Evolutionary conservation across 1,139 yeast genomes (phyloP), one percentile per base, ranked within the genome.

Genomic region (Saccharomyces hybrid): DNA sequence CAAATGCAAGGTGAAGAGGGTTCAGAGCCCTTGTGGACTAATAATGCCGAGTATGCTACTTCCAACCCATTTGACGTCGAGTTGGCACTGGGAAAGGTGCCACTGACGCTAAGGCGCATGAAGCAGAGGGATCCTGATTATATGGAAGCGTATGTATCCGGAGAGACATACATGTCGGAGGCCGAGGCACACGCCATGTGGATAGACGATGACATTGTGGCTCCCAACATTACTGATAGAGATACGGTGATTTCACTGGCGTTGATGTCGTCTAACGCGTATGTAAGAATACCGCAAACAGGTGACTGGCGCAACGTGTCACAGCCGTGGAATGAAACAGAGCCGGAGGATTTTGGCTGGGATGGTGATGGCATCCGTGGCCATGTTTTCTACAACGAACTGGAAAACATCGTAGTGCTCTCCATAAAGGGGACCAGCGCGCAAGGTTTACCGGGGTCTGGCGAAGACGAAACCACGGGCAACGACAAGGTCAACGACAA

Each of bases 391-490:
- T 84, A 83, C 13, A 83, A 85, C 61, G 78, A 78, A n/a, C 82
- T 79, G 56, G 77, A 82, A 47, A 75, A 82, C 31, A 79, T 88
- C 0, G 89, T 89, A n/a, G 86, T 95, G 2, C 79, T 93, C 50
- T 84, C 96, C 0, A 77, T 89, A 56, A 93, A 93, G 70, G 99
- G 99, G 1, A 93, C 99, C 0, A 83, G 93, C 53, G 96, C 97
- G 0, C 90, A 93, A 1, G 87, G 86, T 1, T 68, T 86, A 14
- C 82, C 89, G 3, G 89, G 89, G 13, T 70, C 78, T 1, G 86
- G 91, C 3, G 88, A 88, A 5, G 86, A 83, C 48, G 90, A 85
- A 54, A 91, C 99, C 0, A 84, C 87, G 0, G 80, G 78, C 1
- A 82, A 81, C 58, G 99, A 93, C 69, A 89, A 89, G 70, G 72